Evolutionary conservation across 1,284 basidiomycete species (phyloP), one percentile per base, ranked within the genome.

Genomic region (Dichomitus squalens): DNA sequence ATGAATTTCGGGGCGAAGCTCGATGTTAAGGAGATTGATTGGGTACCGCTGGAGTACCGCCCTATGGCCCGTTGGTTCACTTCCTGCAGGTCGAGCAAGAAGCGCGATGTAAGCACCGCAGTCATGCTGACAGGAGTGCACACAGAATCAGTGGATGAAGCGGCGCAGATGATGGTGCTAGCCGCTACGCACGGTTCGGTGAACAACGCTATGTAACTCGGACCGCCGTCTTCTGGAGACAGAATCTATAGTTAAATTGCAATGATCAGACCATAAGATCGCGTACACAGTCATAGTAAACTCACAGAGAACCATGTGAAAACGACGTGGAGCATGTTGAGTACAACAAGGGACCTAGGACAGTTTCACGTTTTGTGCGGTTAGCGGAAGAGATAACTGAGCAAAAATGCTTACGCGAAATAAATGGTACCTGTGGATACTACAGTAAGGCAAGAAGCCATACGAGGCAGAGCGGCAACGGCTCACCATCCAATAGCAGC

Each of bases 71-170:
- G 29, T 20, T 38, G 34, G 31, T 51, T 51, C 7, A 44, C 53
- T n/a, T 43, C 43, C 36, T 55, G 57, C 18, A 59, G 53, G 36
- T 58, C 48, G 21, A 58, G 34, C 20, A 58, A 27, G 57, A 58
- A 58, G 21, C 52, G 57, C 11, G 57, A 58, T n/a, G 54, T 29
- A 21, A 58, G 48, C 34, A 54, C 49, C 1, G 57, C 35, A 11
- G 52, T 58, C 8, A 58, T 25, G 8, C 57, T 58, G 36, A 5
- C n/a, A n/a, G n/a, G n/a, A n/a, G n/a, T n/a, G n/a, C n/a, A n/a
- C n/a, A n/a, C n/a, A n/a, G n/a, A n/a, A n/a, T n/a, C n/a, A n/a
- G n/a, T n/a, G n/a, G n/a, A n/a, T n/a, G n/a, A n/a, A n/a, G n/a
- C n/a, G n/a, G n/a, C n/a, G n/a, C n/a, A n/a, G n/a, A n/a, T n/a